Evolutionary conservation across 208 protist species (phyloP), one percentile per base, ranked within the genome.

Genomic region (Leishmania martiniquensis): DNA sequence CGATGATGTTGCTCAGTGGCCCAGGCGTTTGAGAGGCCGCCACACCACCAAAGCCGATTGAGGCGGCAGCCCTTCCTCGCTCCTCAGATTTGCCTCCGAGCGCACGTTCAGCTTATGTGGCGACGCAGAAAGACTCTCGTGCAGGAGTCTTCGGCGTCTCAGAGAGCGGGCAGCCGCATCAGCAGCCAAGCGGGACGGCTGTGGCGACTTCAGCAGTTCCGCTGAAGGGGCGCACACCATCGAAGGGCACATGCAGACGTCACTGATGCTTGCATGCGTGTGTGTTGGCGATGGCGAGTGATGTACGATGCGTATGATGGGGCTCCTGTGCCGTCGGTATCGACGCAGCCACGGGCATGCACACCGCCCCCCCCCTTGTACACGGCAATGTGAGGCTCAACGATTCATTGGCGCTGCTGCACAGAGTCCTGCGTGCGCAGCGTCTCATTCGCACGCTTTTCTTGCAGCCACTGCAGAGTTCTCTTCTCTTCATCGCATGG

Each of bases 21-120:
- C 67, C 76, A 42, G 45, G 52, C 22, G 3, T 25, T 22, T 76
- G 72, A 17, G 29, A 42, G 12, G 39, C n/a, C 42, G 59, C 13
- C 49, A 66, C 70, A 0, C 77, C 51, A 7, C 34, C 15, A 12
- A 20, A 39, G 49, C 45, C 67, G 62, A 34, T 39, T 34, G 32
- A 12, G 42, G 20, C 75, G 51, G 52, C 66, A 29, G n/a, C n/a
- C n/a, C 65, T 66, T 20, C 75, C 22, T 25, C 39, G 34, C 3
- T 32, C 32, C 6, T 20, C 37, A 10, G 75, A 65, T 63, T n/a
- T 71, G 65, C n/a, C 22, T 13, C n/a, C 68, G 39, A 77, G 65
- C 10, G 45, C 72, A 44, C 55, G 45, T 34, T 82, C 78, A 5
- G 49, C 70, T n/a, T 82, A 77, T 66, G 39, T 63, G 29, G 65